Evolutionary conservation across 176 grass and related monocot species (phyloP), one percentile per base, ranked within the genome.

Genomic region (Chrysopogon serrulatus): DNA sequence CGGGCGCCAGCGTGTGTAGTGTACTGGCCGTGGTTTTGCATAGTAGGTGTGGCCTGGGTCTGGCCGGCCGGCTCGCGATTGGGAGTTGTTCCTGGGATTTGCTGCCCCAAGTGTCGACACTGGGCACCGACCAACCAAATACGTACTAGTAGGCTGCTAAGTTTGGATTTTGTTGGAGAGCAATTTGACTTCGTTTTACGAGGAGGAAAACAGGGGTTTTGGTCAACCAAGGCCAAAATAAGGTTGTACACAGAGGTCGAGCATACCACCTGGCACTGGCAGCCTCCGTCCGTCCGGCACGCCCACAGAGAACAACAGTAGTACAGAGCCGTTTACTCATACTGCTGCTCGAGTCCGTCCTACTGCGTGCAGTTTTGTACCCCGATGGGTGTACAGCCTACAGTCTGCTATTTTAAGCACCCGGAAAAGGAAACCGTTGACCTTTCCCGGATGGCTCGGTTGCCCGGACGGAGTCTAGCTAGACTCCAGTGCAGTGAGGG

Each of bases 41-140:
- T 26, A 60, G 68, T n/a, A 17, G 49, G 30, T 44, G n/a, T n/a
- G n/a, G n/a, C n/a, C n/a, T n/a, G n/a, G n/a, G n/a, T n/a, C n/a
- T n/a, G n/a, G n/a, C n/a, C n/a, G n/a, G n/a, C n/a, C n/a, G 4
- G 64, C 7, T 68, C 77, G 77, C n/a, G 72, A 77, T 71, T 65
- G 11, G 19, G 41, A 68, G 63, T 62, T 77, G 63, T 62, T 77
- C 71, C 15, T 39, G 77, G 83, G 78, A 85, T 85, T 76, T 89
- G 87, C 83, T 82, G 27, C 59, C 71, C 0, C 26, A 8, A 77
- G 15, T 0, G 41, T 68, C 71, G 71, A 79, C 81, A 87, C 15
- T 48, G 10, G 3, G 26, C 14, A 11, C 36, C 59, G 21, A 72
- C 69, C 69, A 72, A 70, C 68, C n/a, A n/a, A n/a, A n/a, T n/a